Percentiles rank a stretch among this genome's conserved stretches.
Evolutionary conservation across 2,329 filamentous ascomycete species (phyloP).

Genomic region (Verticillium isaacii): DNA sequence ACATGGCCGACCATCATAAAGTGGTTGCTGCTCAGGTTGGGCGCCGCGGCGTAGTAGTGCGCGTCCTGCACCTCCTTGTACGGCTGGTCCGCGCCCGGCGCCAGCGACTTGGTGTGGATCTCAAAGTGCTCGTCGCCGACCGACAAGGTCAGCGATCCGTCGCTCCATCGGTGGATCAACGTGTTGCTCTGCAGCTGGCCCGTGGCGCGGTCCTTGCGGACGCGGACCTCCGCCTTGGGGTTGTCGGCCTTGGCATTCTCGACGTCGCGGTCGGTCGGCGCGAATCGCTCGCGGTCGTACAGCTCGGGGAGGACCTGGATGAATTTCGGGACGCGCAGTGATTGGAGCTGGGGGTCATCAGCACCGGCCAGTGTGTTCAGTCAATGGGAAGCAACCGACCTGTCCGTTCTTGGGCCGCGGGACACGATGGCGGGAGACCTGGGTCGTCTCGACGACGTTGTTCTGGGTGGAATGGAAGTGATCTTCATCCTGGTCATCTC

Average conservation of each 20-base stretch:
- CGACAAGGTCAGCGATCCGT: conserved; percentile 72
- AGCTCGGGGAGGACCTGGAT: conserved; percentile 63
- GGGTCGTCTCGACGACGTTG: conserved; percentile 57
- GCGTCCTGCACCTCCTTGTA: conserved; percentile 66
- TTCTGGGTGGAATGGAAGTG: conserved; percentile 42
- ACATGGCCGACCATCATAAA: conserved; percentile 73
- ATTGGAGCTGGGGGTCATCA: conserved; percentile 49
- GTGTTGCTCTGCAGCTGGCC: conserved; percentile 69
- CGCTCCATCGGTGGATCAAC: conserved; percentile 71
- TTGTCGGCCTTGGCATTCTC: conserved; percentile 48
- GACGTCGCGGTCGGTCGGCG: conserved; percentile 51
- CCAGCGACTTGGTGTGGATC: conserved; percentile 64
- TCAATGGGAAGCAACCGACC: conserved; percentile 19
- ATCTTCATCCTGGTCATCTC: conserved; percentile 36
- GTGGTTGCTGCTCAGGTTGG: conserved; percentile 62
- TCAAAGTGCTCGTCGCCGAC: conserved; percentile 74
- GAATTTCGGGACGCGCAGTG: conserved; percentile 68
- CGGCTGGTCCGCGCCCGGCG: conserved; percentile 53
- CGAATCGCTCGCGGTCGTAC: conserved; percentile 63
- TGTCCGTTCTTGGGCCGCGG: conserved; percentile 60
- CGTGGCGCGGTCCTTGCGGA: conserved; percentile 62
- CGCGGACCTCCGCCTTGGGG: conserved; percentile 63
- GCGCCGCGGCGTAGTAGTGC: conserved; percentile 71
- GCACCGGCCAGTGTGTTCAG: background rate
- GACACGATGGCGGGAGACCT: conserved; percentile 63